Conservation (phyloP, 495 filamentous ascomycete genomes). For the Neurospora sp. region DNA sequence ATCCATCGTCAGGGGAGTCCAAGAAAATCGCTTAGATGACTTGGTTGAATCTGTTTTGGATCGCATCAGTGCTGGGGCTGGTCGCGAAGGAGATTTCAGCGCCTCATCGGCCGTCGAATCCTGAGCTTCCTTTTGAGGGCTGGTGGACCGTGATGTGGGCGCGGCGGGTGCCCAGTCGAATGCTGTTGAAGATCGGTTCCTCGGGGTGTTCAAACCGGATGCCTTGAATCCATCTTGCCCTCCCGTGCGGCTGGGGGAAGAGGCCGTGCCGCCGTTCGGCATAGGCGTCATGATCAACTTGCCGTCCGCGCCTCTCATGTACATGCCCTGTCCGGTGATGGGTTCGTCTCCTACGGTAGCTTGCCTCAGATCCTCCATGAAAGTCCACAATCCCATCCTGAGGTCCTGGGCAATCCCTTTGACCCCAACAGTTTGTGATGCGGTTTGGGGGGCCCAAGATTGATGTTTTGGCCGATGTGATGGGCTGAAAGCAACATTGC, state of each 20-base stretch:
- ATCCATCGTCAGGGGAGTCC: conserved; percentile 37
- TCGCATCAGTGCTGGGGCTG: conserved; percentile 7
- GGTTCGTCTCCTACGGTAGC: conserved; percentile 91
- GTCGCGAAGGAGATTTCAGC: conserved; percentile 8
- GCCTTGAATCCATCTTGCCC: conserved; percentile 32
- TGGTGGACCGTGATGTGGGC: neutral
- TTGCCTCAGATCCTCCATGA: conserved; percentile 89
- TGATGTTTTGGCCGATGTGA: conserved; percentile 31
- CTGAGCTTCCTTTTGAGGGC: neutral
- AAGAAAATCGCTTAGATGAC: conserved; percentile 34
- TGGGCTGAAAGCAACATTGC: conserved; percentile 10
- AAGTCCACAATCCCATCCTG: conserved; percentile 87
- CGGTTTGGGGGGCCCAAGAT: conserved; percentile 36
- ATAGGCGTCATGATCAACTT: conserved; percentile 27
- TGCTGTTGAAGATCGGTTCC: conserved; percentile 9
- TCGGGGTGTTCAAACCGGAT: conserved; percentile 4
- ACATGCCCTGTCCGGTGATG: conserved; percentile 45
- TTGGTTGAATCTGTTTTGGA: conserved; percentile 25
- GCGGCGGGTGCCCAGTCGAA: conserved; percentile 15
- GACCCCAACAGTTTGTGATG: conserved; percentile 26
- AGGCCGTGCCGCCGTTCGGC: conserved; percentile 18
- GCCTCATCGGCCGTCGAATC: neutral
- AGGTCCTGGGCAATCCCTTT: conserved; percentile 89
- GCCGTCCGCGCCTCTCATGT: conserved; percentile 23
- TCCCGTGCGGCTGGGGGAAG: neutral